Base-by-base conservation (phyloP, 306 rosid genomes). In the Rosa chinensis region DNA sequence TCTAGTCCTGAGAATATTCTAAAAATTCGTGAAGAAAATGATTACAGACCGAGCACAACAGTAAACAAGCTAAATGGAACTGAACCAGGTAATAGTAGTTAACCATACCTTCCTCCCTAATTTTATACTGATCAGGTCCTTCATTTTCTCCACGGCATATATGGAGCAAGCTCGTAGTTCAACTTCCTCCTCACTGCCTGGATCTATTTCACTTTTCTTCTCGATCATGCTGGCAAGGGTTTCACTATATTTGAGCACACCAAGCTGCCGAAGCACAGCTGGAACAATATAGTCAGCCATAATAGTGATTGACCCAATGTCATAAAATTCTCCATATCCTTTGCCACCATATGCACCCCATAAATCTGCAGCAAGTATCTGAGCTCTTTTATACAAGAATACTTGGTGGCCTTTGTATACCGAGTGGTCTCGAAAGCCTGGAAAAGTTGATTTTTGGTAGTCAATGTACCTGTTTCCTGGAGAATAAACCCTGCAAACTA, bases 121-220 rank as follows among this genome's bases (percentile, higher is more conserved):
- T 76, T 89, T 91, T 66, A 55, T 16, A 82, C 89, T 87, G 69
- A 92, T 82, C 84, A 92, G 82, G 84, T 95, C 99, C 84, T 93
- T 90, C 90, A 95, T 92, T 91, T 86, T 92, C 81, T 95, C 99
- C 78, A 92, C 99, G 55, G 99, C 99, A 83, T 87, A 80, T 63
- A 92, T 82, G 40, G 99, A 91, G 85, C 99, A 95, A 80, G 99
- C 99, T 71, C 99, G 92, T 11, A 92, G 84, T 86, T 95, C 99
- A 77, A 95, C 95, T 91, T 95, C 99, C 84, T 92, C 99, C 79
- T 92, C 99, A 37, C 95, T 95, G 73, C 99, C 99, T n/a, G 99
- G 84, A 79, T 77, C 83, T 78, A 95, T 91, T 89, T 95, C 97
- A 56, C 80, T 80, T 70, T 87, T 84, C 81, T 90, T 83, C 75